Evolutionary conservation across 768 basidiomycete genomes (phyloP).

Genomic region (Termitomyces sp.): DNA sequence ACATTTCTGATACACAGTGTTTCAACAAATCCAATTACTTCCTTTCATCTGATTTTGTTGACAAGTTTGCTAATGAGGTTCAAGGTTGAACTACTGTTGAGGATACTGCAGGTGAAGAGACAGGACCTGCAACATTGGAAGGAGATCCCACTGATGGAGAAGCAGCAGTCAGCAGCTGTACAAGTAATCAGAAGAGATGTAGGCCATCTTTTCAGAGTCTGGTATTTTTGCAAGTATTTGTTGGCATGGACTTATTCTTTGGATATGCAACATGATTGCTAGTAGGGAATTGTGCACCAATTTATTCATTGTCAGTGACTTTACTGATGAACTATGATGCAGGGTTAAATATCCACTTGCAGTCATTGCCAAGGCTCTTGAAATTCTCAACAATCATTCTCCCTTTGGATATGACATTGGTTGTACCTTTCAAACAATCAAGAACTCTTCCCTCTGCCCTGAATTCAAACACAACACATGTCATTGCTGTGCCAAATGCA

Average conservation of each 20-base stretch:
- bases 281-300: constrained; percentile 3
- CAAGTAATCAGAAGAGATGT: constrained; percentile 31
- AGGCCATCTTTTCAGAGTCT: constrained; percentile 31
- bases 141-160: constrained; percentile 7
- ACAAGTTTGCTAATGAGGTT: constrained; percentile 27
- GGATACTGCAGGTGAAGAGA: no score
- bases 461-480: background rate
- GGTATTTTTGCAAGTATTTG: constrained; percentile 32
- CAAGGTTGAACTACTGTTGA: no score
- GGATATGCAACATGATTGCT: constrained; percentile 26
- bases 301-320: no score
- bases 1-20: constrained; percentile 12
- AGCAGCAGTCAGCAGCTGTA: constrained; percentile 9
- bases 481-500: constrained; percentile 17
- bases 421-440: constrained; percentile 18
- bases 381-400: constrained; percentile 10
- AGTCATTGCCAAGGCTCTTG: constrained; percentile 17
- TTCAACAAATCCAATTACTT: constrained; percentile 20
- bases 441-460: constrained; percentile 11
- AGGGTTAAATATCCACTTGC: constrained; percentile 25
- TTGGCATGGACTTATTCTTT: constrained; percentile 25
- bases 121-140: no score
- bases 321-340: background rate
- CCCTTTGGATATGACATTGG: constrained; percentile 24
- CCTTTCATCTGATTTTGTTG: constrained; percentile 18